These are phyloP conservation scores for Neobulgaria alba DNA, from an alignment of 2,329 filamentous ascomycete genomes.

Conservation along the genomic window DNA sequence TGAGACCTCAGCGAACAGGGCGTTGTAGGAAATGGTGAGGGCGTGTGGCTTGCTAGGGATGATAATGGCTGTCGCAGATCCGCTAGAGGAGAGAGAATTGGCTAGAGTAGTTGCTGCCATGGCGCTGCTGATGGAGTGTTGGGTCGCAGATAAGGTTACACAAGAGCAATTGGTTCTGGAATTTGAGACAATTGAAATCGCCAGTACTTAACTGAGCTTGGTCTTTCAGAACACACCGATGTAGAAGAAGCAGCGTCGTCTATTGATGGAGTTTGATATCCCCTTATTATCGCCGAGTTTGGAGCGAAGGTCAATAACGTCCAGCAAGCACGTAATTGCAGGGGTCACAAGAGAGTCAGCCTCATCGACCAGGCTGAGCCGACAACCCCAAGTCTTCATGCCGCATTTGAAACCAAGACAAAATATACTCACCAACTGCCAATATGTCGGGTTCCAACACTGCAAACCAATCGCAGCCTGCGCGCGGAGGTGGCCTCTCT, in stretches of 20 bases:
- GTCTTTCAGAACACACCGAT: too few relatives aligned
- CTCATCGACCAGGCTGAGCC: constrained; percentile 8
- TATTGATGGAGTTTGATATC: too few relatives aligned
- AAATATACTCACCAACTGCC: too few relatives aligned
- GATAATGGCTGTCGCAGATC: constrained; percentile 56
- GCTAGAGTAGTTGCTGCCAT: constrained; percentile 40
- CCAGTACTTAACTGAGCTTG: too few relatives aligned
- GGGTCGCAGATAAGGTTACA: too few relatives aligned
- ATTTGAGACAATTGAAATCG: too few relatives aligned
- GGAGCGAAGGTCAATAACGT: too few relatives aligned
- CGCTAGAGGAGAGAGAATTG: constrained; percentile 45
- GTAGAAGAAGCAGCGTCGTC: too few relatives aligned
- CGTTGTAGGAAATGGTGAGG: constrained; percentile 60
- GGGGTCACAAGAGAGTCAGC: constrained; percentile 1
- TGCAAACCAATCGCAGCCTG: constrained; percentile 11
- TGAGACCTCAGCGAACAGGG: constrained; percentile 56
- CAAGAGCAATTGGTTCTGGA: too few relatives aligned
- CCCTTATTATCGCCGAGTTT: too few relatives aligned
- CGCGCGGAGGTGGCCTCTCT: constrained; percentile 48
- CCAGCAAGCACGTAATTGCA: constrained; percentile 2
- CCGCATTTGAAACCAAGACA: too few relatives aligned
- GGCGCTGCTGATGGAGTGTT: constrained; percentile 1
- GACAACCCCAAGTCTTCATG: too few relatives aligned
- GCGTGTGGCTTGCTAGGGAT: constrained; percentile 56
- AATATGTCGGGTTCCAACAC: constrained; percentile 27